These are phyloP conservation scores for Boletellus ananiceps DNA, from an alignment of 768 basidiomycete species.

Conservation along the genomic window DNA sequence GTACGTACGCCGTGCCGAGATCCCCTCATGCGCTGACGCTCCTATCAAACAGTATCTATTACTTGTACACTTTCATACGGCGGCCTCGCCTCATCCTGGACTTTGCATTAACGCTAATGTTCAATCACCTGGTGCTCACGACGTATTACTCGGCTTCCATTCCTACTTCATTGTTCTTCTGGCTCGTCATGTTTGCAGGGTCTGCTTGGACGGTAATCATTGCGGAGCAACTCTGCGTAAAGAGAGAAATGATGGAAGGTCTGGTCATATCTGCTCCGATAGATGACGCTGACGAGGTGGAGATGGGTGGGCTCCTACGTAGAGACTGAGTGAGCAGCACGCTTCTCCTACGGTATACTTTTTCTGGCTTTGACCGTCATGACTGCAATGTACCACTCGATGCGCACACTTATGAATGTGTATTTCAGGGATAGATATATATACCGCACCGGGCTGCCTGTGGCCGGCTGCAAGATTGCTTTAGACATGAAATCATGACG, in stretches of 20 bases:
- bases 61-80: constrained; percentile 82
- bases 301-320: constrained; percentile 46
- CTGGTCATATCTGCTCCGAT: constrained; percentile 47
- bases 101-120: constrained; percentile 84
- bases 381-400: constrained; percentile 21
- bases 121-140: constrained; percentile 90
- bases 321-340: constrained; percentile 54
- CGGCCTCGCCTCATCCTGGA: constrained; percentile 93
- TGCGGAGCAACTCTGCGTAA: constrained; percentile 90
- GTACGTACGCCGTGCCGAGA: constrained; percentile 48
- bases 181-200: constrained; percentile 71
- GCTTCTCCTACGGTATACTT: constrained; percentile 7
- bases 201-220: constrained; percentile 70
- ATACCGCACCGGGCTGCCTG: constrained; percentile 3
- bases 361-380: constrained; percentile 3
- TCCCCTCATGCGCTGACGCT: constrained; percentile 7
- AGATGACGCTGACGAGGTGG: constrained; percentile 50
- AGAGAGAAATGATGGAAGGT: constrained; percentile 85
- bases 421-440: constrained; percentile 10
- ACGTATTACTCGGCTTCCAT: constrained; percentile 67
- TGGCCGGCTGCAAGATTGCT: not conserved
- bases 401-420: constrained; percentile 12
- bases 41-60: constrained; percentile 51
- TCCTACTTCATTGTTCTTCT: constrained; percentile 92
- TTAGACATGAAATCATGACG: constrained; percentile 4